Evolutionary conservation across 805 yeast genomes (phyloP).

Genomic region (Ogataea dorogensis): DNA sequence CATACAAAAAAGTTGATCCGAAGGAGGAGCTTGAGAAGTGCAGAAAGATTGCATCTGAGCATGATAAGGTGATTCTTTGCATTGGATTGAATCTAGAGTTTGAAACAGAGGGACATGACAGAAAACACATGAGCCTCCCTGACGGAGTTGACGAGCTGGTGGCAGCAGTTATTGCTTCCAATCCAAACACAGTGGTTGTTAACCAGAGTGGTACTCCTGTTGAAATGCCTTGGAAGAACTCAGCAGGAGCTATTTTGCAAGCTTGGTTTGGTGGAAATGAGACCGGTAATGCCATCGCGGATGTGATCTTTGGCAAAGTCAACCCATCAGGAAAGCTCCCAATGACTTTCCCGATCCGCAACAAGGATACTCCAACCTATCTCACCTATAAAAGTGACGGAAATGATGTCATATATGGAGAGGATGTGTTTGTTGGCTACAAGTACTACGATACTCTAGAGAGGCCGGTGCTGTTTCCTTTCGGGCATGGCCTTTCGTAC

Average conservation of each 20-base stretch:
- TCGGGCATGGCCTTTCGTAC: constrained; percentile 64
- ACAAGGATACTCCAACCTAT: constrained; percentile 56
- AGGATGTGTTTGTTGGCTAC: constrained; percentile 65
- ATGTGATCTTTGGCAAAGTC: constrained; percentile 55
- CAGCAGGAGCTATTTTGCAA: constrained; percentile 45
- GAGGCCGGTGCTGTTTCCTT: constrained; percentile 51
- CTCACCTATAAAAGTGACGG: constrained; percentile 49
- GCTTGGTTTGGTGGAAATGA: constrained; percentile 62
- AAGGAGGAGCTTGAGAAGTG: constrained; percentile 41
- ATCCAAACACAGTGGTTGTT: constrained; percentile 51
- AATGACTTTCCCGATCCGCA: constrained; percentile 50
- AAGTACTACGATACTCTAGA: constrained; percentile 54
- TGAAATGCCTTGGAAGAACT: constrained; percentile 49
- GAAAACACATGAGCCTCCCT: constrained; percentile 51
- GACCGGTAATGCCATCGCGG: constrained; percentile 57
- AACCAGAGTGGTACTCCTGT: constrained; percentile 64
- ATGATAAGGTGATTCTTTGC: constrained; percentile 51
- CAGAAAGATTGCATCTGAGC: constrained; percentile 45
- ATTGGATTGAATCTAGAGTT: constrained; percentile 54
- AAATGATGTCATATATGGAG: constrained; percentile 60
- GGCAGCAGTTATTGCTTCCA: constrained; percentile 42
- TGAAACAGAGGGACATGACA: constrained; percentile 62
- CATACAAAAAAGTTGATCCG: constrained; percentile 26
- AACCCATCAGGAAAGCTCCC: constrained; percentile 62
- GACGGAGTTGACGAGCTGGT: constrained; percentile 45